Base-by-base conservation (phyloP, 257 asterid species). In the Penstemon newberryi region DNA sequence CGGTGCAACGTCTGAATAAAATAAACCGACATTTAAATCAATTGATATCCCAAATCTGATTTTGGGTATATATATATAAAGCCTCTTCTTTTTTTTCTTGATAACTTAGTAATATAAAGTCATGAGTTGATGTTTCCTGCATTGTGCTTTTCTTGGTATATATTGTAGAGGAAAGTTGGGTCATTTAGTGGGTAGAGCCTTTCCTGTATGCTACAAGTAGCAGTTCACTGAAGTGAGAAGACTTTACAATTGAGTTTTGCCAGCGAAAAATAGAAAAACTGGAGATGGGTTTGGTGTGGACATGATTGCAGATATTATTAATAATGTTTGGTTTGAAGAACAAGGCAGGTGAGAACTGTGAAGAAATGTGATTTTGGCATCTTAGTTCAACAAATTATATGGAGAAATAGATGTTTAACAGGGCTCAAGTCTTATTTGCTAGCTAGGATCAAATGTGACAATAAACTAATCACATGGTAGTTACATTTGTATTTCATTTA, bases 321-420 rank as follows among this genome's bases (percentile, higher is more conserved):
- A 70, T 56, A 74, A 47, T 44, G 58, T 51, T 63, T 60, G 78
- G 69, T 56, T 40, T 44, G 74, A 33, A 50, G 69, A 78, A 53
- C 11, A 62, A 7, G 73, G 62, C 69, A 63, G 9, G 4, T 70
- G 19, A 64, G 69, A 46, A 19, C 25, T 19, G 25, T 19, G 25
- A 40, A 12, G n/a, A 13, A 11, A 55, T 56, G 55, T 65, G 6
- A 56, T 56, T 69, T 19, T 40, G 72, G 64, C 45, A 2, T 41
- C 19, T 9, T 19, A 25, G 2, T 49, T 64, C 75, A 64, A 40
- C 66, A 7, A 46, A 25, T 45, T 56, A 39, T 25, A 25, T 25
- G 33, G 33, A 25, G 33, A 25, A 25, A 25, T 19, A 19, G 25
- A 19, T 19, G 25, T 19, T 19, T 19, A 1, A 19, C 25, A 19